phyloP scores from a whole-genome alignment of 208 protist genomes.

The Leishmania martiniquensis region DNA sequence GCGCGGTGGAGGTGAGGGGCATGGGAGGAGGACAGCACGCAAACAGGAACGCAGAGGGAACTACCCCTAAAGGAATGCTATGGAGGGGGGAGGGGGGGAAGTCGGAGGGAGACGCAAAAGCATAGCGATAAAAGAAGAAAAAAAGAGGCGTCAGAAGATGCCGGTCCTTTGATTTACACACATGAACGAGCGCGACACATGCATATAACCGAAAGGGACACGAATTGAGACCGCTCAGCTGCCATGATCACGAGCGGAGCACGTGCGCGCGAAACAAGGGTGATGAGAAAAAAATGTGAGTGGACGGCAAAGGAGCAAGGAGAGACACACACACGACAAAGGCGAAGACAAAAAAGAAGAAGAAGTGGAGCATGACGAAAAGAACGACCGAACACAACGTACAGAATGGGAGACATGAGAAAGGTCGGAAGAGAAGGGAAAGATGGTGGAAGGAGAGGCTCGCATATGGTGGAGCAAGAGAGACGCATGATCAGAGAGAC shows the following conservation, averaged over 20 bases:
- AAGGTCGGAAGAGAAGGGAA: background rate
- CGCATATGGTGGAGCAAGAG: background rate
- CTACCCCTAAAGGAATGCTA: background rate
- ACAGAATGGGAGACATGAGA: background rate
- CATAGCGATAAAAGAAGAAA: background rate
- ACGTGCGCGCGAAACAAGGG: too few relatives aligned
- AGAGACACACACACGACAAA: background rate
- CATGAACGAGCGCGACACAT: background rate
- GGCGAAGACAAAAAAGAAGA: background rate
- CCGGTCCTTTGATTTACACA: background rate
- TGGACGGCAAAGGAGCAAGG: background rate
- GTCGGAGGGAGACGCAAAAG: background rate
- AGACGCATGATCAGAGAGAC: background rate
- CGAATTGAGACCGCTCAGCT: background rate
- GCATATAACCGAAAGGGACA: background rate
- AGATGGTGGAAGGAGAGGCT: background rate
- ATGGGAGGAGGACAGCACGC: too few relatives aligned
- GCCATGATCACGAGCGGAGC: background rate
- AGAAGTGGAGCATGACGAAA: background rate
- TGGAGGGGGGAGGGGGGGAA: too few relatives aligned
- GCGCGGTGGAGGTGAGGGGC: background rate
- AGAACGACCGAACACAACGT: background rate
- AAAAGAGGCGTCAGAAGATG: background rate
- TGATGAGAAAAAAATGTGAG: background rate
- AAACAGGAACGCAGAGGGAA: background rate